Evolutionary conservation across 192 early-diverging fungal genomes (phyloP), one percentile per base, ranked within the genome.

Genomic region (Coemansia nantahalensis): DNA sequence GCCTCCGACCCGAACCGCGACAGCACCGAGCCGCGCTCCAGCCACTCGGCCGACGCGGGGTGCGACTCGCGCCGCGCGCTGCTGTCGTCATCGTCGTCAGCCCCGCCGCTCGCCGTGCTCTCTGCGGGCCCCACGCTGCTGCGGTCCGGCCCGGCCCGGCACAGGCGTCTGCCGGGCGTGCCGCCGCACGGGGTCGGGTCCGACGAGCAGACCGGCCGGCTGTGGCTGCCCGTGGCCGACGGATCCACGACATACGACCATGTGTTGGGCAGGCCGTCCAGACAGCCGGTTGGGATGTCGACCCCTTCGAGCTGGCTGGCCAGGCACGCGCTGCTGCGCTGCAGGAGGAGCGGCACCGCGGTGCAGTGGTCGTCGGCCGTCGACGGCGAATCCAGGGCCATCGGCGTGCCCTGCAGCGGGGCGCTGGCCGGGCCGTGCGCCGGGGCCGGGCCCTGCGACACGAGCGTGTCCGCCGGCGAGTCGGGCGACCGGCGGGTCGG

Each of bases 391-490:
- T 18, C 36, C 7, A 17, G 1, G 15, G 8, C n/a, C n/a, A n/a
- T n/a, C n/a, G n/a, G n/a, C n/a, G n/a, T n/a, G n/a, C n/a, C n/a
- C n/a, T n/a, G n/a, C n/a, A n/a, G n/a, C n/a, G n/a, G n/a, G n/a
- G n/a, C n/a, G n/a, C n/a, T n/a, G n/a, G n/a, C n/a, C n/a, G n/a
- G n/a, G n/a, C n/a, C n/a, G n/a, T n/a, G 33, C 9, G 24, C 41
- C 4, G 48, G 31, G 15, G 24, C 19, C 15, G 56, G 56, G 13
- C 54, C 71, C 11, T 50, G 41, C 4, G 59, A 42, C 3, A 63
- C 65, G 15, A 75, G 59, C 39, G 64, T 68, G 21, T 75, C 71
- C 33, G 59, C 38, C 5, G 60, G 64, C 30, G 59, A 67, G 34
- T 67, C 51, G 5, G 45, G 38, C 9, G 65, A 51, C 40, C 42